Conservation (phyloP, 768 basidiomycete genomes). For the Pleurotus eryngii region DNA sequence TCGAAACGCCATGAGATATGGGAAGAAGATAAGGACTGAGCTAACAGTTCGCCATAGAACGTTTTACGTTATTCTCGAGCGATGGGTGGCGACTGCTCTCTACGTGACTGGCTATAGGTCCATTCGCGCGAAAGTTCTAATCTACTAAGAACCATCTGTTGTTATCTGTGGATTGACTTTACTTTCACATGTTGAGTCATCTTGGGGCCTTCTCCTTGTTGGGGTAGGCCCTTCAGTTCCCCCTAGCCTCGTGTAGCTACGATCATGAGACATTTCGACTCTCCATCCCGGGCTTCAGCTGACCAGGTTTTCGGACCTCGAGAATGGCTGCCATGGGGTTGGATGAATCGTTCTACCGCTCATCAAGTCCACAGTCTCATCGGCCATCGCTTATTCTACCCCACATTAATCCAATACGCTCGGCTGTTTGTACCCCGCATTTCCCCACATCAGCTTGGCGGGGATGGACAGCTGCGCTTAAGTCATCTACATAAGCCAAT, state of each 20-base stretch:
- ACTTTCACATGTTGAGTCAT: conserved; percentile 1
- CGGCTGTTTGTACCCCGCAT: conserved; percentile 3
- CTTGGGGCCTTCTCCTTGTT: background rate
- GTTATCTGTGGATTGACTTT: background rate
- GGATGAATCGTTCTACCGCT: background rate
- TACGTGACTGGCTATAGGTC: too few relatives aligned
- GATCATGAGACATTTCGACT: background rate
- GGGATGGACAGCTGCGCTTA: background rate
- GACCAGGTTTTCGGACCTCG: background rate
- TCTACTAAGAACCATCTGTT: background rate
- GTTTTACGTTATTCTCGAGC: too few relatives aligned
- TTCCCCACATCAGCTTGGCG: conserved; percentile 6
- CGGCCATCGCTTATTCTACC: background rate
- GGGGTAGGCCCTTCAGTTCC: background rate
- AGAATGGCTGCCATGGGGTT: background rate
- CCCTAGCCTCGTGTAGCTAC: background rate
- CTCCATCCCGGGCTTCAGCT: conserved; percentile 1
- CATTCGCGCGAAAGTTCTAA: too few relatives aligned
- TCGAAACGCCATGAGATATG: too few relatives aligned
- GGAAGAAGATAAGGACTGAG: too few relatives aligned
- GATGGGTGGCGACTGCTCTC: too few relatives aligned
- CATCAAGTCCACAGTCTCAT: background rate
- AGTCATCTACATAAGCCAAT: conserved; percentile 2
- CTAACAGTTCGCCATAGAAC: too few relatives aligned
- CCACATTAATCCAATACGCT: background rate